Evolutionary conservation across 1,139 yeast genomes (phyloP), one percentile per base, ranked within the genome.

Genomic region (Pichia sp.): DNA sequence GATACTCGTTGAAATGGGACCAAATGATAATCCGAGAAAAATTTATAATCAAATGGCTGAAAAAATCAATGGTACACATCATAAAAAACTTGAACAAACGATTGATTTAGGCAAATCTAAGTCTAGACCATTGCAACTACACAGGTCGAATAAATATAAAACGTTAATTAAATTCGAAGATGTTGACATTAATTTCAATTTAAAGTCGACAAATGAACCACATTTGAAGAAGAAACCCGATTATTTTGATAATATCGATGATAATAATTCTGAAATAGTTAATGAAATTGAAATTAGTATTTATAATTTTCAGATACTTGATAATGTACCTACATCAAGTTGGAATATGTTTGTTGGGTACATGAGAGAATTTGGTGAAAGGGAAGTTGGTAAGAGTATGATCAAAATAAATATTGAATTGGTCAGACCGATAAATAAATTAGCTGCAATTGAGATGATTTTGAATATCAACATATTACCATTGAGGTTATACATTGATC

Each of bases 281-380:
- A 82, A 76, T 58, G 68, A 74, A 4, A 65, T 76, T 31, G 66
- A 61, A 11, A 40, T 79, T 5, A 59, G 63, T 26, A 67, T 85
- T 7, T 73, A 73, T n/a, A 78, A 79, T 43, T 65, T 85, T 45
- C 81, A 78, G 50, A 70, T 88, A 3, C 69, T 78, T 50, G 98
- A 92, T 63, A 86, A 88, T 61, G 80, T 90, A 2, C 83, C 90
- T 0, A 78, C 90, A 0, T 90, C 97, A 0, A 84, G 95, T 0
- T 92, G 97, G 97, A 86, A 88, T 59, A 86, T 86, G 66, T 81
- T 90, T 62, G 69, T 84, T 34, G 80, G 94, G 0, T 78, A 83
- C 56, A 75, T 85, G 78, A 75, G 79, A 51, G 79, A 76, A 42
- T 72, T 78, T 32, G 89, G 87, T 0, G 86, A 81, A 42, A 69